Evolutionary conservation across 805 yeast species (phyloP).

Genomic region (Candida nemodendra): DNA sequence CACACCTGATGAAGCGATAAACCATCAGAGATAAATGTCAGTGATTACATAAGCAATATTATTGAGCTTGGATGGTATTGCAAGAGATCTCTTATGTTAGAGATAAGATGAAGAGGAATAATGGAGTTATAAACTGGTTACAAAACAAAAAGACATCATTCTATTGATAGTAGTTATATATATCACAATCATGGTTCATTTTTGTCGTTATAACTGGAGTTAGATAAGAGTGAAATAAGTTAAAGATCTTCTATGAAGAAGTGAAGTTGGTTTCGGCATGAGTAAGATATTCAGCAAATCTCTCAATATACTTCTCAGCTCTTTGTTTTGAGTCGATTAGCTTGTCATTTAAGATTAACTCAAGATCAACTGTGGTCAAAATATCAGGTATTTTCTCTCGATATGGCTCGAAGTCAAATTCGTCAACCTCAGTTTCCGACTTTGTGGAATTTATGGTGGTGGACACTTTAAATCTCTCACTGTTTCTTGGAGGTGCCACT

Average conservation of each 20-base stretch:
- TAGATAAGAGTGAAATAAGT: no score
- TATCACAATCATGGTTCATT: no score
- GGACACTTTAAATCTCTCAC: constrained; percentile 42
- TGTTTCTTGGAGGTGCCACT: constrained; percentile 42
- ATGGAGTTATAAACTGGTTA: no score
- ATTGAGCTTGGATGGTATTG: no score
- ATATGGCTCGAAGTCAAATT: constrained; percentile 25
- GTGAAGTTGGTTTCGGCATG: constrained; percentile 20
- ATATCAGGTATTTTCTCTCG: constrained; percentile 19
- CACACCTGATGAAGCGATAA: no score
- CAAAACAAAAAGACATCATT: constrained; percentile 1
- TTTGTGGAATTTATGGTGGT: constrained; percentile 27
- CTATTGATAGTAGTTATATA: constrained; percentile 3
- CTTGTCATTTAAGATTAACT: constrained; percentile 36
- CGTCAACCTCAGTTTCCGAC: constrained; percentile 19
- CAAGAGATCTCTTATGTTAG: no score
- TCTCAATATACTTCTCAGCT: constrained; percentile 36
- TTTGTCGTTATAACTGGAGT: no score
- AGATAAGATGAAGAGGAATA: no score
- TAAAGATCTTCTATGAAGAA: background rate
- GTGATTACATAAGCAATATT: no score
- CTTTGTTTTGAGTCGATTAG: constrained; percentile 46
- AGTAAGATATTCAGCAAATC: constrained; percentile 23
- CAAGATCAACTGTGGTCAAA: constrained; percentile 34
- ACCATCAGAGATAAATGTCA: no score